These are phyloP conservation scores for Butyriboletus appendiculatus DNA, from an alignment of 1,284 basidiomycete species.

Conservation along the genomic window DNA sequence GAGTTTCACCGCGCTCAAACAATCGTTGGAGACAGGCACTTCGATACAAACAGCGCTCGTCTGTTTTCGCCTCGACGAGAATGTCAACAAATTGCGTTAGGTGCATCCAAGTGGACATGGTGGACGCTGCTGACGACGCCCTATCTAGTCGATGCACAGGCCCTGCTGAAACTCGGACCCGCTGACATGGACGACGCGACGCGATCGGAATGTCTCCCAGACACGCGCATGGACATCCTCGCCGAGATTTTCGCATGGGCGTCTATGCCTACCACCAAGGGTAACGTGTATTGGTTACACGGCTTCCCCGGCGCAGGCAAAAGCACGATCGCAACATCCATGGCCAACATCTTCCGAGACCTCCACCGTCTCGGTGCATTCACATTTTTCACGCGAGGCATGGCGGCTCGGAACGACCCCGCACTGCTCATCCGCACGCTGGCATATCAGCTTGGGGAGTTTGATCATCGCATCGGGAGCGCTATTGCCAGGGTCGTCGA, in stretches of 20 bases:
- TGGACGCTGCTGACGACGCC: constrained; percentile 3
- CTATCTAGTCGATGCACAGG: constrained; percentile 22
- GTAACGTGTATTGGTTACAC: constrained; percentile 35
- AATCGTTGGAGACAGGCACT: constrained; percentile 26
- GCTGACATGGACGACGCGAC: constrained; percentile 32
- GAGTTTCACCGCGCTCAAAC: constrained; percentile 29
- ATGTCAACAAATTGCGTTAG: constrained; percentile 27
- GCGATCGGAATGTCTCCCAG: constrained; percentile 30
- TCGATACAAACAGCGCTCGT: constrained; percentile 26
- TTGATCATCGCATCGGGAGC: constrained; percentile 29
- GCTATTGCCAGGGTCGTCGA: constrained; percentile 30
- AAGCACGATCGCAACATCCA: constrained; percentile 33
- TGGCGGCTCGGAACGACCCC: constrained; percentile 28
- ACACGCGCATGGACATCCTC: constrained; percentile 34
- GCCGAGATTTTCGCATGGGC: constrained; percentile 27
- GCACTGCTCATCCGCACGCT: constrained; percentile 30
- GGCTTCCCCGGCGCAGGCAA: constrained; percentile 37
- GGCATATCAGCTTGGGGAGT: constrained; percentile 35
- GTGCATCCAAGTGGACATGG: neutral
- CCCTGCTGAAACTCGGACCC: constrained; percentile 26
- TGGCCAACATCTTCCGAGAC: constrained; percentile 31
- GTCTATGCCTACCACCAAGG: constrained; percentile 16
- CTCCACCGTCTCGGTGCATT: constrained; percentile 34
- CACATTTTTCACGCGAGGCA: constrained; percentile 31
- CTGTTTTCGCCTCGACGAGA: constrained; percentile 34